phyloP scores from a whole-genome alignment of 805 yeast genomes.

The Teunomyces panamensis region DNA sequence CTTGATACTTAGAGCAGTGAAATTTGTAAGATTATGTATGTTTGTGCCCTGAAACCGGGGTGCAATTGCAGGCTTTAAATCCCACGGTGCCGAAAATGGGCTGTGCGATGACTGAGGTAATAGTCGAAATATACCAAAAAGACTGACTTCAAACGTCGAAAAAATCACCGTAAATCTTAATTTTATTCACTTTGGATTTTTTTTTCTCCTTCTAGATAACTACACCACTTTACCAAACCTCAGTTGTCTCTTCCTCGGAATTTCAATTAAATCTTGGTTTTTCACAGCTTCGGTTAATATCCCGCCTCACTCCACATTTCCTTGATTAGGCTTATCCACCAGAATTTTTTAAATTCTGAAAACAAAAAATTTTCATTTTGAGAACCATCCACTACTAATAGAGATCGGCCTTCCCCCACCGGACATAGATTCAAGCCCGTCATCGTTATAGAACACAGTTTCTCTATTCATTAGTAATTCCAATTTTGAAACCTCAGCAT shows the following conservation, averaged over 20 bases:
- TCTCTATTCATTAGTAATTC: background rate
- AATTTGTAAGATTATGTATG: too few relatives aligned
- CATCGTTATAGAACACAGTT: background rate
- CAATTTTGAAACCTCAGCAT: background rate
- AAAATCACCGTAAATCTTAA: slow-evolving; percentile 2
- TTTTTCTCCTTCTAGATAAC: background rate
- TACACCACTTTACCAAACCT: too few relatives aligned
- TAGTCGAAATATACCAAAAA: background rate
- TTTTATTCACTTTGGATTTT: background rate
- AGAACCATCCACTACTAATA: background rate
- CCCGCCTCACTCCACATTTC: background rate
- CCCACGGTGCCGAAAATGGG: slow-evolving; percentile 1
- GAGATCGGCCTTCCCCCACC: background rate
- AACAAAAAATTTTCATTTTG: slow-evolving; percentile 1
- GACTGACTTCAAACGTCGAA: background rate
- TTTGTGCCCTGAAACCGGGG: background rate
- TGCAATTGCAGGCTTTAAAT: background rate
- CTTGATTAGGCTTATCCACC: background rate
- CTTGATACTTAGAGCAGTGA: too few relatives aligned
- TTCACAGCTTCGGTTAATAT: too few relatives aligned
- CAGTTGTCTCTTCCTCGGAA: too few relatives aligned
- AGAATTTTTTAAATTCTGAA: background rate
- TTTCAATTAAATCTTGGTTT: too few relatives aligned
- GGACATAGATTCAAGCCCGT: background rate
- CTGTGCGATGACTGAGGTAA: slow-evolving; percentile 1